These are phyloP conservation scores for Cetraspora pellucida DNA, from an alignment of 192 early-diverging fungal genomes.

Conservation along the genomic window DNA sequence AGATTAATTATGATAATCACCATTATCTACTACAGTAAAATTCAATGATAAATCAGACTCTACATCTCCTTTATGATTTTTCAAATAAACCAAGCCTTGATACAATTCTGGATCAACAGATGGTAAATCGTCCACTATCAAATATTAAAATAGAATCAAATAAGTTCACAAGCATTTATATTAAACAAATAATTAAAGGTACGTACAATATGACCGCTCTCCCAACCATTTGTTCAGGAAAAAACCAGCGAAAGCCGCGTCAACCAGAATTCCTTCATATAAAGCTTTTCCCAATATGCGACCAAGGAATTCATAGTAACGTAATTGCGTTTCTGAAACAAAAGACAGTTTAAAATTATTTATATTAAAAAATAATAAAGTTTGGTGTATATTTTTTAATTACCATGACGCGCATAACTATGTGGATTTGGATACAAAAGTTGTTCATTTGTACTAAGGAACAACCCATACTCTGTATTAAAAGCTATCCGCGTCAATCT, in stretches of 20 bases:
- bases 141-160: conserved; percentile 1
- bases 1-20: conserved; percentile 37
- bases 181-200: conserved; percentile 29
- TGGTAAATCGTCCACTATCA: conserved; percentile 75
- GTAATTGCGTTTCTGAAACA: conserved; percentile 47
- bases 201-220: conserved; percentile 64
- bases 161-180: conserved; percentile 2
- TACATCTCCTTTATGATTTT: conserved; percentile 71
- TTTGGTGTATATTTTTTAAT: not conserved
- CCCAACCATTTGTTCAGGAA: conserved; percentile 78
- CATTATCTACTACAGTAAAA: conserved; percentile 68
- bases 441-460: conserved; percentile 67
- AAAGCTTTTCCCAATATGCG: conserved; percentile 83
- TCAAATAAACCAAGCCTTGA: conserved; percentile 69
- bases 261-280: conserved; percentile 84
- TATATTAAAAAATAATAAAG: not conserved
- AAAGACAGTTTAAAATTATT: not conserved
- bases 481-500: conserved; percentile 75
- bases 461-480: conserved; percentile 69
- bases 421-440: conserved; percentile 75
- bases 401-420: conserved; percentile 49
- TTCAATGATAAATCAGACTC: conserved; percentile 70
- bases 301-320: conserved; percentile 76
- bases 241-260: conserved; percentile 81
- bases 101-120: conserved; percentile 81